Evolutionary conservation across 805 yeast genomes (phyloP).

Genomic region (Starmerella ratchasimensis): DNA sequence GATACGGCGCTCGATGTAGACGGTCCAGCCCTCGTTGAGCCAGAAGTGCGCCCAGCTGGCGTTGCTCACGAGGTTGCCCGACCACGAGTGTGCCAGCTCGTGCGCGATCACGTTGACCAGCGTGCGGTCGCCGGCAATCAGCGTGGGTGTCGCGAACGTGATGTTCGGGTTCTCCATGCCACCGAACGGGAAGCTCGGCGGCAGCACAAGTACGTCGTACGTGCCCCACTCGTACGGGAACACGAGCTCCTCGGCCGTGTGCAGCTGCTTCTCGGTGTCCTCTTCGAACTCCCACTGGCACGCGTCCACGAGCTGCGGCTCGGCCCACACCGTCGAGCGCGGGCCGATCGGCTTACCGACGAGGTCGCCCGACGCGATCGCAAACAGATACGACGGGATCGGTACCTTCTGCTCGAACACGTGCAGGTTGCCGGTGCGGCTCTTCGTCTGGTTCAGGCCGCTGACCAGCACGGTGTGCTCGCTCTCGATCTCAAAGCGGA

Average conservation of each 20-base stretch:
- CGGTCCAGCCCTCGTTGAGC: constrained; percentile 96
- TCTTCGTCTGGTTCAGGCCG: constrained; percentile 32
- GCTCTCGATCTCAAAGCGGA: constrained; percentile 44
- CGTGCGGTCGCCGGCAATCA: constrained; percentile 70
- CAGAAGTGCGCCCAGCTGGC: constrained; percentile 89
- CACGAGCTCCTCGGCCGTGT: constrained; percentile 61
- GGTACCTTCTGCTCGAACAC: constrained; percentile 61
- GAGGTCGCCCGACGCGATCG: constrained; percentile 75
- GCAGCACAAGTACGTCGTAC: constrained; percentile 68
- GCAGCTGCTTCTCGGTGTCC: constrained; percentile 63
- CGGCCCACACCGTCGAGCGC: constrained; percentile 69
- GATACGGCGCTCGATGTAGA: constrained; percentile 75
- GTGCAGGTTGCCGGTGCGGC: constrained; percentile 9
- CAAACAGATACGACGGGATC: constrained; percentile 71
- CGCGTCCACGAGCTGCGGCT: constrained; percentile 50
- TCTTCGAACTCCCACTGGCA: constrained; percentile 69
- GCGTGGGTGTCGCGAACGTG: constrained; percentile 81
- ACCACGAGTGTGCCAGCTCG: constrained; percentile 87
- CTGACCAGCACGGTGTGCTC: constrained; percentile 59
- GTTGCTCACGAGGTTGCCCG: constrained; percentile 82
- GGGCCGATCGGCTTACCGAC: constrained; percentile 62
- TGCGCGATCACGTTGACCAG: constrained; percentile 86
- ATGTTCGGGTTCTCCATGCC: constrained; percentile 93
- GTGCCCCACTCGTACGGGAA: constrained; percentile 75
- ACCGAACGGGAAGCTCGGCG: constrained; percentile 70